Evolutionary conservation across 345 rosid genomes (phyloP), one percentile per base, ranked within the genome.

Genomic region (Populus tremula): DNA sequence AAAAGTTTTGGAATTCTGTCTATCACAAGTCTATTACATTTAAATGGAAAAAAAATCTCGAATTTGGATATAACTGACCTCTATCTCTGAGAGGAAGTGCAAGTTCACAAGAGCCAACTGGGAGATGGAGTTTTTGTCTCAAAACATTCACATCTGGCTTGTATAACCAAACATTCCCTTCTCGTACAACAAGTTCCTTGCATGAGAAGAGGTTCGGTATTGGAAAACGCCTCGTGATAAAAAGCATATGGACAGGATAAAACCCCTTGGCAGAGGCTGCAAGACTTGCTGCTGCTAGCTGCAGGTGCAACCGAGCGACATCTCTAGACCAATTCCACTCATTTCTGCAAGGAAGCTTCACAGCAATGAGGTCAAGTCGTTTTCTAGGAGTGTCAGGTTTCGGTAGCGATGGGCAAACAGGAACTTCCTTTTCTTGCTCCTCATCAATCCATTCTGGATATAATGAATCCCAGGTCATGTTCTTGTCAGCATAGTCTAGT

Each of bases 391-490:
- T 59, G 6, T 59, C 77, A 49, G 71, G 67, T 68, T 74, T 82
- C 17, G 85, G 85, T 6, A 82, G 79, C 50, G 74, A 66, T 8
- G 85, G 82, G 36, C 85, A 82, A 29, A 71, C 66, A 2, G 85
- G 85, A 49, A 82, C 82, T 36, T 82, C 82, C 7, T 27, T 35
- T 65, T 82, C 85, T 67, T 82, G 82, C 56, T 82, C 85, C 71
- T 82, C 85, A 14, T 82, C 85, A 18, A 82, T 82, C 85, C 85
- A 82, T 72, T 82, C 85, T 5, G 85, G 85, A 71, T 82, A 82
- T 13, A 82, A 49, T 6, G 85, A 63, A 20, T 82, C 82, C 85
- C 85, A 82, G 27, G 85, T 82, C 11, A 76, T 8, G 33, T 78
- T 78, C 17, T 3, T 71, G 49, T 78, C 82, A 20, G 74, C 82